Percentiles rank a stretch among this genome's conserved stretches.
These are phyloP conservation scores for Sorghum bicolor DNA, from an alignment of 176 grass and related monocot genomes.

Conservation along the genomic window Sorghum_bicolor_NCBIv3 NC_012870.2:72191001-72191500, in stretches of 20 bases:
- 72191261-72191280: not conserved
- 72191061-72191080: conserved; percentile 78
- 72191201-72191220: conserved; percentile 85
- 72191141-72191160: conserved; percentile 78
- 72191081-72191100: conserved; percentile 99
- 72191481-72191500: conserved; percentile 64
- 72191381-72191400: conserved; percentile 95
- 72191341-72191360: conserved; percentile 71
- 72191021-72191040: not conserved
- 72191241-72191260: conserved; percentile 11
- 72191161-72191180: conserved; percentile 77
- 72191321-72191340: conserved; percentile 75
- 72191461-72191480: conserved; percentile 55
- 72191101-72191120: conserved; percentile 87
- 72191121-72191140: conserved; percentile 98
- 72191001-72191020: not conserved
- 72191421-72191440: conserved; percentile 78
- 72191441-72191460: conserved; percentile 77
- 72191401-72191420: conserved; percentile 84
- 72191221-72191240: not conserved
- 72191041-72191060: not conserved
- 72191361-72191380: conserved; percentile 53
- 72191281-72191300: conserved; percentile 14
- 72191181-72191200: conserved; percentile 82
- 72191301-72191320: conserved; percentile 42